Percentiles rank a stretch among this genome's conserved stretches.
These are phyloP conservation scores for Daldinia vernicosa DNA, from an alignment of 495 filamentous ascomycete genomes.

Conservation along the genomic window DNA sequence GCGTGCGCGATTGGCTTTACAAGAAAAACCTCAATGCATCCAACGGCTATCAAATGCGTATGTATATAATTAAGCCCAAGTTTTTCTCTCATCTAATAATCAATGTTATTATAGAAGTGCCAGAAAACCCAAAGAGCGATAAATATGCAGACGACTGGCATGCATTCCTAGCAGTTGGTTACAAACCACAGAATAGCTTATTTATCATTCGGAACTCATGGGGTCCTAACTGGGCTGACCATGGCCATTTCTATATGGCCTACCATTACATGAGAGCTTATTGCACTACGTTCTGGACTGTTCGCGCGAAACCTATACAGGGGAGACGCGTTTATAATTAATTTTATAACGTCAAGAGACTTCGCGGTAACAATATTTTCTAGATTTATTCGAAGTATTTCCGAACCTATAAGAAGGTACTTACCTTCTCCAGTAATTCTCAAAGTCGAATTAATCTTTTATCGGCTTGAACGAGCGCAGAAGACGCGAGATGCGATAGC, in stretches of 20 bases:
- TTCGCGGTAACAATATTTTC: not conserved
- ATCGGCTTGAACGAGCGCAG: not conserved
- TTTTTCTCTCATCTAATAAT: not conserved
- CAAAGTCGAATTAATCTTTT: not conserved
- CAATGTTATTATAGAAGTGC: not conserved
- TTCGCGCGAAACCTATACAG: not conserved
- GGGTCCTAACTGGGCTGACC: not conserved
- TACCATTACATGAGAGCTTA: not conserved
- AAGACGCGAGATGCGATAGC: not conserved
- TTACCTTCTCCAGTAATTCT: not conserved
- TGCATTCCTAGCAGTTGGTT: not conserved
- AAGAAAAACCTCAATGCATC: not conserved
- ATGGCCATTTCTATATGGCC: not conserved
- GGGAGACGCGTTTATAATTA: not conserved
- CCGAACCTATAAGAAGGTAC: not conserved
- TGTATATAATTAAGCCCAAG: not conserved
- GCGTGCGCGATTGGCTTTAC: not conserved
- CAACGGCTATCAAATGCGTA: not conserved
- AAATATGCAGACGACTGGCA: not conserved
- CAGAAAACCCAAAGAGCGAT: not conserved
- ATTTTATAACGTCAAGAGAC: not conserved
- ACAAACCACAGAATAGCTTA: not conserved
- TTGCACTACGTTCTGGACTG: not conserved
- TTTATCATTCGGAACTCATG: not conserved
- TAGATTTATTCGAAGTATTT: not conserved